Evolutionary conservation across 139 green algal species (phyloP).

Genomic region (Edaphochlamys debaryana): DNA sequence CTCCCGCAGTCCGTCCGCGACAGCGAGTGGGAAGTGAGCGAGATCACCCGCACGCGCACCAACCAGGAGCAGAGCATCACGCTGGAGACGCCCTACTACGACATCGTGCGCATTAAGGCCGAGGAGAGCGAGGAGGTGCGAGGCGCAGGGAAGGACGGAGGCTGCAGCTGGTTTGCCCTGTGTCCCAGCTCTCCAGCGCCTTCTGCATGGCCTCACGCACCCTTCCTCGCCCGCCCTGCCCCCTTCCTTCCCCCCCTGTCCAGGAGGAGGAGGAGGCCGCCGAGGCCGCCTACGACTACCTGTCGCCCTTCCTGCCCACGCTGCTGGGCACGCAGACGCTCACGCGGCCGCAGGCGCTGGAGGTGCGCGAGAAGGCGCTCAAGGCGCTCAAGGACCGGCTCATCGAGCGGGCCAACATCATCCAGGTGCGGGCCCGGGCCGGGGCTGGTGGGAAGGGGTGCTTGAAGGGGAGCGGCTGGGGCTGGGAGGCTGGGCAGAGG

Average conservation of each 20-base stretch:
- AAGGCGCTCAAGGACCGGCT: conserved; percentile 87
- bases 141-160: too few relatives aligned
- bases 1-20: conserved; percentile 72
- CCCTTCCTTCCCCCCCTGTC: too few relatives aligned
- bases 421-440: conserved; percentile 60
- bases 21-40: conserved; percentile 79
- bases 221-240: too few relatives aligned
- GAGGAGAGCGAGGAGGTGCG: conserved; percentile 58
- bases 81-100: conserved; percentile 84
- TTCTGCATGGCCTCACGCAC: too few relatives aligned
- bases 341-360: conserved; percentile 68
- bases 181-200: too few relatives aligned
- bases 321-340: conserved; percentile 64
- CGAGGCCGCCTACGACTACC: conserved; percentile 76
- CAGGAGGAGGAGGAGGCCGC: conserved; percentile 71
- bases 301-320: conserved; percentile 85
- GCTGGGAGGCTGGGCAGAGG: background rate
- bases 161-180: too few relatives aligned
- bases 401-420: conserved; percentile 89
- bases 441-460: background rate
- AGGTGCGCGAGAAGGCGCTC: conserved; percentile 79
- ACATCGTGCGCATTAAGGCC: conserved; percentile 77
- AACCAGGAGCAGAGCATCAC: conserved; percentile 79
- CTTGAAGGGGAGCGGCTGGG: background rate
- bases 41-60: conserved; percentile 71